Conservation (phyloP, 306 rosid species). For the Vigna trinervia region DNA sequence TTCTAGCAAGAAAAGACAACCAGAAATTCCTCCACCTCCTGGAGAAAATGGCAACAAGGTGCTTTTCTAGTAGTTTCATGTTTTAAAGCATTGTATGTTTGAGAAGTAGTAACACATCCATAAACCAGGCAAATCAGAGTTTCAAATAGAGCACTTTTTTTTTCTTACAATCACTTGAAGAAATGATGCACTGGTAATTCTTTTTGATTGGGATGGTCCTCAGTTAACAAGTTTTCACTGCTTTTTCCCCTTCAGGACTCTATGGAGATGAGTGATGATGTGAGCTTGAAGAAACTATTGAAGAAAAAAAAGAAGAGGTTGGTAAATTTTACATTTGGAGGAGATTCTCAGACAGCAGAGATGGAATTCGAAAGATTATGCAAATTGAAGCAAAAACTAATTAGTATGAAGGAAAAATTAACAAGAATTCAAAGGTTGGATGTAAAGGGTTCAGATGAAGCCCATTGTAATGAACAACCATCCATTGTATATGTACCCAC, state of each 20-base stretch:
- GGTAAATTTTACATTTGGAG: conserved; percentile 46
- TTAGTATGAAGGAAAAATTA: conserved; percentile 59
- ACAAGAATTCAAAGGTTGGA: conserved; percentile 47
- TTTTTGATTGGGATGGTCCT: conserved; percentile 1
- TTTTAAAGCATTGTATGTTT: conserved; percentile 23
- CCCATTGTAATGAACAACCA: conserved; percentile 49
- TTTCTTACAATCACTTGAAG: not conserved
- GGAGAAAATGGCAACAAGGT: conserved; percentile 60
- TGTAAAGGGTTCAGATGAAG: conserved; percentile 46
- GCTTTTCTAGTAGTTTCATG: conserved; percentile 12
- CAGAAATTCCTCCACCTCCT: conserved; percentile 45
- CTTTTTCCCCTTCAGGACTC: conserved; percentile 56
- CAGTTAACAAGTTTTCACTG: not conserved
- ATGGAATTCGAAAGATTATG: conserved; percentile 74
- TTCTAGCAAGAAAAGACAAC: conserved; percentile 55
- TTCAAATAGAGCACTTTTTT: not conserved
- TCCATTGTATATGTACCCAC: conserved; percentile 73
- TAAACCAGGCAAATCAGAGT: not conserved
- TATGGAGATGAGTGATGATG: conserved; percentile 63
- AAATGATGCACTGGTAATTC: not conserved
- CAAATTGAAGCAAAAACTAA: conserved; percentile 58
- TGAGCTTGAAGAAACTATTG: conserved; percentile 76
- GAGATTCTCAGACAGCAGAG: conserved; percentile 59
- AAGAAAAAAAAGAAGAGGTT: conserved; percentile 61
- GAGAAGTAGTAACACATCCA: conserved; percentile 3